These are phyloP conservation scores for Saccharomycopsis olivae DNA, from an alignment of 805 yeast species.

Conservation along the genomic window DNA sequence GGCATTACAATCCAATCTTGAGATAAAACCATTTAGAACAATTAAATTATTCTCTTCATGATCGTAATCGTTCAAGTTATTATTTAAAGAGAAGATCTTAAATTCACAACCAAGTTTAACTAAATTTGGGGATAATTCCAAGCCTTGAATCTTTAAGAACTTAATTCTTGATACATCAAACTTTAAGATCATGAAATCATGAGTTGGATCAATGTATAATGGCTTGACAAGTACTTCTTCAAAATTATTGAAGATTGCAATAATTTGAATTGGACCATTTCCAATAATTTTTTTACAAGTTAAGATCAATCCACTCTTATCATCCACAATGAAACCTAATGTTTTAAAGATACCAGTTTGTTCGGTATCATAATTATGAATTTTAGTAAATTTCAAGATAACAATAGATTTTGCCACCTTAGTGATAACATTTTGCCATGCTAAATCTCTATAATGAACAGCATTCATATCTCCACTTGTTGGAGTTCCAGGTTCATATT, in stretches of 20 bases:
- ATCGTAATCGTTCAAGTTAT: conserved; percentile 17
- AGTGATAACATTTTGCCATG: conserved; percentile 19
- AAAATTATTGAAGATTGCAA: conserved; percentile 19
- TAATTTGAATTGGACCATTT: conserved; percentile 18
- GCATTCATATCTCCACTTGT: conserved; percentile 18
- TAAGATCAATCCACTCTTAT: conserved; percentile 16
- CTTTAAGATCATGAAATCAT: conserved; percentile 19
- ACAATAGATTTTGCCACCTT: conserved; percentile 18
- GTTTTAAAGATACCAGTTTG: conserved; percentile 19
- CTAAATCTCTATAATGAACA: conserved; percentile 18
- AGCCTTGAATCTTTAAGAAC: conserved; percentile 17
- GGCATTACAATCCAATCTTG: conserved; percentile 18
- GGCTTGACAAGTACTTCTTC: conserved; percentile 19
- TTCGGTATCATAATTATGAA: conserved; percentile 18
- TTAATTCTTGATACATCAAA: conserved; percentile 18
- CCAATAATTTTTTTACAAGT: conserved; percentile 19
- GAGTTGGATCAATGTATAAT: conserved; percentile 18
- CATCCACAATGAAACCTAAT: conserved; percentile 19
- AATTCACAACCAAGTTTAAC: conserved; percentile 19
- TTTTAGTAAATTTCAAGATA: conserved; percentile 18
- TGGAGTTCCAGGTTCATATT: conserved; percentile 18
- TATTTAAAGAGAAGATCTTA: conserved; percentile 18
- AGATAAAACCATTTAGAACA: conserved; percentile 18
- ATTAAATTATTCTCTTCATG: conserved; percentile 19
- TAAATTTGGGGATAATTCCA: conserved; percentile 17